A percentile compares a stretch with the other conserved stretches of the same genome.
Conservation (phyloP, 345 rosid genomes). For the rapeseed (Brassica napus) region Da-Ae NC_063439.1:24566001-24566500, state of each 20-base stretch:
- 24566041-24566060: too few relatives aligned
- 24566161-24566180: neutral
- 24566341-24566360: neutral
- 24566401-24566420: neutral
- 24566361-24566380: neutral
- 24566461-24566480: neutral
- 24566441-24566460: neutral
- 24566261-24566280: too few relatives aligned
- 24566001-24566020: too few relatives aligned
- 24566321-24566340: neutral
- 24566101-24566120: neutral
- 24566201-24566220: too few relatives aligned
- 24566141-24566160: neutral
- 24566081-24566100: neutral
- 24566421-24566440: neutral
- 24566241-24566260: too few relatives aligned
- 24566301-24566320: neutral
- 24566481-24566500: neutral
- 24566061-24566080: too few relatives aligned
- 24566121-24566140: neutral
- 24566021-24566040: too few relatives aligned
- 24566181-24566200: too few relatives aligned
- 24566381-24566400: neutral
- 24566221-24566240: too few relatives aligned
- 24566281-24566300: too few relatives aligned